Conservation (phyloP, 805 yeast genomes). For the Hanseniaspora clermontiae region DNA sequence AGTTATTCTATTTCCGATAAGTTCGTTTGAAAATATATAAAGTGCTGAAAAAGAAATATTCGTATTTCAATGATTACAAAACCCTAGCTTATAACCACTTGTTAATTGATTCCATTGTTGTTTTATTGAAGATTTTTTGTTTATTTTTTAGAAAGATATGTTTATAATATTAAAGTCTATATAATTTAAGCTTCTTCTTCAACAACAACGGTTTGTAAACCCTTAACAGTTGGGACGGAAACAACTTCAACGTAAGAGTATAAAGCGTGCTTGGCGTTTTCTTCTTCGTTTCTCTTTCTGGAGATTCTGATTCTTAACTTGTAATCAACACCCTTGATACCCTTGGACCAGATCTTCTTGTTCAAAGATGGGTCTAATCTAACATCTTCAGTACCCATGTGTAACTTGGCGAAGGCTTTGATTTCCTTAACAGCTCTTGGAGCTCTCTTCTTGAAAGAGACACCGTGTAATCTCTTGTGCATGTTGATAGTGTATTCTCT, state of each 20-base stretch:
- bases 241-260: slow-evolving; percentile 98
- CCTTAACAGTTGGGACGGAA: slow-evolving; percentile 86
- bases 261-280: slow-evolving; percentile 94
- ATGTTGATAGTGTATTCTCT: slow-evolving; percentile 99
- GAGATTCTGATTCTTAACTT: slow-evolving; percentile 98
- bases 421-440: slow-evolving; percentile 99
- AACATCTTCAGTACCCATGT: slow-evolving; percentile 98
- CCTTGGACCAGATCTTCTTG: slow-evolving; percentile 98
- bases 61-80: not conserved
- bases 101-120: not conserved
- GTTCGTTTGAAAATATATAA: not conserved
- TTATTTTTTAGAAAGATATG: not conserved
- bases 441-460: slow-evolving; percentile 98
- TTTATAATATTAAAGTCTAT: not conserved
- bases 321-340: slow-evolving; percentile 97
- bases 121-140: not conserved
- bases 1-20: not conserved
- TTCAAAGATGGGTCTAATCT: slow-evolving; percentile 97
- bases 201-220: slow-evolving; percentile 94
- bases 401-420: slow-evolving; percentile 95
- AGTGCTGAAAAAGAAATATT: no score
- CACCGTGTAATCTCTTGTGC: slow-evolving; percentile 99
- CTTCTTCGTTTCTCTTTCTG: slow-evolving; percentile 99
- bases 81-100: not conserved
- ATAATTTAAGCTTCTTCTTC: slow-evolving; percentile 47